phyloP scores from a whole-genome alignment of 306 rosid species.

The Astragalus membranaceus region DNA sequence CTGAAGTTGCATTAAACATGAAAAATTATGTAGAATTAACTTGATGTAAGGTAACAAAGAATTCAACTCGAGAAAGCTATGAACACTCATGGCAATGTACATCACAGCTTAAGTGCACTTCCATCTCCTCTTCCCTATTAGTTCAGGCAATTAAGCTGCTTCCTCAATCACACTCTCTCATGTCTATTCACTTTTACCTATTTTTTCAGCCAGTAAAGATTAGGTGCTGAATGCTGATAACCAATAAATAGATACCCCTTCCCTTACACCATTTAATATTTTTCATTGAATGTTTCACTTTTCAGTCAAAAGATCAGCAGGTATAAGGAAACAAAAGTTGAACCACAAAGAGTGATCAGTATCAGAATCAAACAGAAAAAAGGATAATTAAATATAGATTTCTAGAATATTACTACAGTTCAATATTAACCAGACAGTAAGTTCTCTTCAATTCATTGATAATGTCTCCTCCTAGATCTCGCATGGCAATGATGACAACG shows the following conservation, averaged over 20 bases:
- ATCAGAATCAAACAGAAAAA: background rate
- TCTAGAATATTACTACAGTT: background rate
- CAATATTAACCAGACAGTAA: background rate
- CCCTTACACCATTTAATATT: background rate
- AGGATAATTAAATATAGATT: background rate
- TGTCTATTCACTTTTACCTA: too few species aligned
- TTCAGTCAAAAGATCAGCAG: background rate
- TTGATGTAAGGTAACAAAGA: too few species aligned
- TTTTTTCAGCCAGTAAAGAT: background rate
- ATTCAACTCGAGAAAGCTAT: too few species aligned
- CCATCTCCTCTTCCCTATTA: too few species aligned
- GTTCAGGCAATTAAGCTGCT: too few species aligned
- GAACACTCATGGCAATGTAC: too few species aligned
- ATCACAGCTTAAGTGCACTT: too few species aligned
- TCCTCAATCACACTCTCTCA: too few species aligned
- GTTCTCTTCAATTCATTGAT: conserved; percentile 14
- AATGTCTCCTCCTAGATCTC: conserved; percentile 38
- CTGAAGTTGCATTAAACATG: too few species aligned
- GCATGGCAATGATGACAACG: conserved; percentile 17
- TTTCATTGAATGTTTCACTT: background rate
- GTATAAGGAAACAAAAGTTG: background rate
- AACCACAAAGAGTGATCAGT: background rate
- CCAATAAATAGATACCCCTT: background rate
- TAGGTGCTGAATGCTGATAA: background rate
- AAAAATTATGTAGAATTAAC: too few species aligned